Evolutionary conservation across 2,329 filamentous ascomycete species (phyloP).

Genomic region (Claviceps paspali): DNA sequence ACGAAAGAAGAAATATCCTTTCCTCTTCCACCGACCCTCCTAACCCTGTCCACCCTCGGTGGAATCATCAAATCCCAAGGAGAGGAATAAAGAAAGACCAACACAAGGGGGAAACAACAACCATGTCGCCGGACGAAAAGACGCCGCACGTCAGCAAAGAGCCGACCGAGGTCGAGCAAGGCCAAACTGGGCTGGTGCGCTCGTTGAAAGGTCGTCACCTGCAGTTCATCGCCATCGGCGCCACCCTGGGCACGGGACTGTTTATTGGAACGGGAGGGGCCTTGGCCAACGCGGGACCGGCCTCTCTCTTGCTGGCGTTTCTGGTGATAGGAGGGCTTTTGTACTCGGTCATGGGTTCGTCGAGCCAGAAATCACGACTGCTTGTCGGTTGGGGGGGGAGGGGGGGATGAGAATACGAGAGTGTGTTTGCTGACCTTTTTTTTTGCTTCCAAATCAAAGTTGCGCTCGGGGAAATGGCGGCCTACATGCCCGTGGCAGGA

Average conservation of each 20-base stretch:
- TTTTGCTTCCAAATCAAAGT: neutral
- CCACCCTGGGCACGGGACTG: slow-evolving; percentile 57
- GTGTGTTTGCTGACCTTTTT: neutral
- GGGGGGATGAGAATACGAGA: too few relatives aligned
- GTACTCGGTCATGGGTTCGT: slow-evolving; percentile 52
- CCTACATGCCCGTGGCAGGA: slow-evolving; percentile 61
- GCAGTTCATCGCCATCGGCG: slow-evolving; percentile 37
- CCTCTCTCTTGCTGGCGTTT: slow-evolving; percentile 52
- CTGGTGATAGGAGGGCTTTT: slow-evolving; percentile 56
- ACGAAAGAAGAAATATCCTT: neutral
- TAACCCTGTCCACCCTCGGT: too few relatives aligned
- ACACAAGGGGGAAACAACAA: neutral
- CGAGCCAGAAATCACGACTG: neutral
- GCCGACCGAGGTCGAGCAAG: slow-evolving; percentile 17
- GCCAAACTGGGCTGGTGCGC: slow-evolving; percentile 20
- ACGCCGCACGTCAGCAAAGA: slow-evolving; percentile 3
- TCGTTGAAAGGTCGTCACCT: slow-evolving; percentile 25
- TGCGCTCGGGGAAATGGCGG: slow-evolving; percentile 56
- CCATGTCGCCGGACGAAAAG: slow-evolving; percentile 6
- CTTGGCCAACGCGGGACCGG: slow-evolving; percentile 48
- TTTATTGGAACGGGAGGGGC: slow-evolving; percentile 54
- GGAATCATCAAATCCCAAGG: too few relatives aligned
- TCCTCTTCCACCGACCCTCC: neutral
- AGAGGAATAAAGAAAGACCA: neutral
- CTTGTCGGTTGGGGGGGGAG: too few relatives aligned